Base-by-base conservation (phyloP, 1,284 basidiomycete genomes). In the Sanguinoderma infundibulare region DNA sequence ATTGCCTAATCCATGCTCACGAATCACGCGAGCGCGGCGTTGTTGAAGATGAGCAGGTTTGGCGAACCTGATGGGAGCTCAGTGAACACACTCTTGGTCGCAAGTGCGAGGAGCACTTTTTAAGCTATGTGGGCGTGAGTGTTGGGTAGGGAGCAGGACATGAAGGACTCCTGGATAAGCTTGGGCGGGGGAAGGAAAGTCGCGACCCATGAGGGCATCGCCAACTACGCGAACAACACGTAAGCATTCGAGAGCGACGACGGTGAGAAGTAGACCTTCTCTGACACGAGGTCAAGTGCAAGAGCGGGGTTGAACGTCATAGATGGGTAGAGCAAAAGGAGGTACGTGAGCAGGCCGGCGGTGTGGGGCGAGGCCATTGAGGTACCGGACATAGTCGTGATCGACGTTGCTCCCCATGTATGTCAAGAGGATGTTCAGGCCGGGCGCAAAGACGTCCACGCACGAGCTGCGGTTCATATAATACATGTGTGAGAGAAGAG, bases 381-480 rank as follows among this genome's bases (percentile, higher is more conserved):
- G 53, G 85, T 86, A 35, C 83, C 83, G 28, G 81, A 86, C 74
- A 90, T 86, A 67, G 83, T 89, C 79, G 90, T 90, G 69, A 79
- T 79, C 53, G 85, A 82, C 46, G 73, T 81, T 79, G 61, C 84
- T 81, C 47, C 81, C 82, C 64, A 84, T 90, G 86, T 88, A 91
- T 61, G 87, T 86, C 61, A 86, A 87, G 38, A 84, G 77, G 68
- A 92, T 87, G 78, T 86, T 85, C 63, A 87, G 73, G 62, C 83
- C 91, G 36, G 91, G 90, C 8, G 86, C 90, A 70, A 91, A 91
- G 72, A 93, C 78, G 71, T 93, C 90, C 66, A 91, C 87, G 70
- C 89, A 87, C 64, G 83, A 73, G 63, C 87, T 88, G 72, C 78
- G 83, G 83, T 90, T 91, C 69, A n/a, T n/a, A n/a, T n/a, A n/a